A percentile compares a stretch with the other conserved stretches of the same genome.
phyloP scores from a whole-genome alignment of 2,329 filamentous ascomycete species.

The Onygenales sp. region DNA sequence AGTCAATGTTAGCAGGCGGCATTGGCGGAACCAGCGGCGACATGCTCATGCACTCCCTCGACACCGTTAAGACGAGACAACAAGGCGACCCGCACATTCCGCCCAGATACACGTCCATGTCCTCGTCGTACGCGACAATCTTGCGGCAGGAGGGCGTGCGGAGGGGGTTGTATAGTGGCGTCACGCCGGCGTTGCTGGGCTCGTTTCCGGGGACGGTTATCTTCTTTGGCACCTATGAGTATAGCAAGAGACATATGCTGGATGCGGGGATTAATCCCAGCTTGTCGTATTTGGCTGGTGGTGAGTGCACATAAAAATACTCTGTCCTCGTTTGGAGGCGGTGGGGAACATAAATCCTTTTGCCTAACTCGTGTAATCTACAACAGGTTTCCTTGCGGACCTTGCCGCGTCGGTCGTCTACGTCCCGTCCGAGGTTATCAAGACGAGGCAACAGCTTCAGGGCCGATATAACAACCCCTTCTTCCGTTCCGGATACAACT shows the following conservation, averaged over 20 bases:
- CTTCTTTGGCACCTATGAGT: conserved; percentile 96
- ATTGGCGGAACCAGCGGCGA: conserved; percentile 88
- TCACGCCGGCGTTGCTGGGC: conserved; percentile 78
- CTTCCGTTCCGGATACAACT: conserved; percentile 94
- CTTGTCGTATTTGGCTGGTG: conserved; percentile 75
- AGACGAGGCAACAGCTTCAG: conserved; percentile 92
- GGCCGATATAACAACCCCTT: conserved; percentile 91
- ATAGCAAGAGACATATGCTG: conserved; percentile 80
- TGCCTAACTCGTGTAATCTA: not conserved
- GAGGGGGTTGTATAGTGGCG: conserved; percentile 85
- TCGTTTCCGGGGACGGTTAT: conserved; percentile 89
- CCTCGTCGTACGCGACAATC: conserved; percentile 85
- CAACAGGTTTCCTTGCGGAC: conserved; percentile 77
- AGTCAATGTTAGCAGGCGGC: conserved; percentile 94
- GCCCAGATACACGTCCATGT: conserved; percentile 83
- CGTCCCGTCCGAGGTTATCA: conserved; percentile 93
- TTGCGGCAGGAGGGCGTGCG: conserved; percentile 82
- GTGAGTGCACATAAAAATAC: conserved; percentile 39
- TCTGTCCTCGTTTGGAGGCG: not conserved
- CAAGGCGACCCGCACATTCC: conserved; percentile 92
- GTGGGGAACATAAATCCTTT: not conserved
- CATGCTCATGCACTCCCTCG: conserved; percentile 96
- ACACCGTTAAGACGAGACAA: conserved; percentile 96
- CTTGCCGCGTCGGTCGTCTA: conserved; percentile 87
- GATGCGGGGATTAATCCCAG: conserved; percentile 74